Evolutionary conservation across 2,329 filamentous ascomycete genomes (phyloP).

Genomic region (Pyricularia pennisetigena): DNA sequence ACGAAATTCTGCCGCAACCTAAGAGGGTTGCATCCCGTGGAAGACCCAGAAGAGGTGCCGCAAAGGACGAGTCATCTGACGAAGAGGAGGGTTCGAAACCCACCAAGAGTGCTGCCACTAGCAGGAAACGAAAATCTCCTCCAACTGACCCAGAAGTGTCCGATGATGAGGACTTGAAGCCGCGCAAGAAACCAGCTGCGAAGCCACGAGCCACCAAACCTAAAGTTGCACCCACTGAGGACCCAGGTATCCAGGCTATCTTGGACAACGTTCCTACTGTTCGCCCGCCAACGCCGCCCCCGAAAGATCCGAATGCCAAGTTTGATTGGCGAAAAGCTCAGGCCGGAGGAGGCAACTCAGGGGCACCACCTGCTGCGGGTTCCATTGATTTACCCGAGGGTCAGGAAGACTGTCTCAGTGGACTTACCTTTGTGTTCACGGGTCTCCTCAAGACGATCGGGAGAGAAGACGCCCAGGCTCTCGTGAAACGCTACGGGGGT

Average conservation of each 20-base stretch:
- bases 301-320: constrained; percentile 59
- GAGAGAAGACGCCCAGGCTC: constrained; percentile 71
- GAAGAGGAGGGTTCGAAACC: constrained; percentile 16
- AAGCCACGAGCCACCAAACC: constrained; percentile 19
- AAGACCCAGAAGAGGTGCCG: constrained; percentile 20
- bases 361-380: constrained; percentile 53
- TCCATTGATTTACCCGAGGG: constrained; percentile 69
- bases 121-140: constrained; percentile 50
- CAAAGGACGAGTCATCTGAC: constrained; percentile 11
- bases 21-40: constrained; percentile 43
- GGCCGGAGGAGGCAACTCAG: constrained; percentile 48
- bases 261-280: constrained; percentile 81
- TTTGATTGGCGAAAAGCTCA: constrained; percentile 66
- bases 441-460: constrained; percentile 73
- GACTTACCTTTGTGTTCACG: constrained; percentile 91
- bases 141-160: constrained; percentile 46
- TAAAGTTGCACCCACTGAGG: constrained; percentile 57
- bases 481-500: constrained; percentile 90
- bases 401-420: constrained; percentile 79
- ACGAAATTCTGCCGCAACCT: constrained; percentile 52
- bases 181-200: constrained; percentile 49
- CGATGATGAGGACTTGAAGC: constrained; percentile 33
- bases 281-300: constrained; percentile 72
- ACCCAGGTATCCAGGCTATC: constrained; percentile 68
- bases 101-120: constrained; percentile 5